Evolutionary conservation across 2,329 filamentous ascomycete genomes (phyloP).

Genomic region (Penicillium sp.): DNA sequence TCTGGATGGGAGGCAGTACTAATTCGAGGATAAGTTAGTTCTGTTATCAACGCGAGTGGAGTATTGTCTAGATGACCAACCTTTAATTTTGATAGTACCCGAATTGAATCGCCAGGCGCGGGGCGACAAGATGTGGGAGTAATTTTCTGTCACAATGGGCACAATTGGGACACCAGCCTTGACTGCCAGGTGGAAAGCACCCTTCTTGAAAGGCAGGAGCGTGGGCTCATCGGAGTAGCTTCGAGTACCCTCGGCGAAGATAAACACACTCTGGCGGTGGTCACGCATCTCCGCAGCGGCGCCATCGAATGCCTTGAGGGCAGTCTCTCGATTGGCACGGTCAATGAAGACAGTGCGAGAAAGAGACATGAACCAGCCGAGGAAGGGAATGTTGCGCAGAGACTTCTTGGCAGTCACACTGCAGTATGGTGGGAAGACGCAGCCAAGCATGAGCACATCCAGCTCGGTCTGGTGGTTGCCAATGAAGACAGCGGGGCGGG

Average conservation of each 20-base stretch:
- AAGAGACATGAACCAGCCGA: slow-evolving; percentile 92
- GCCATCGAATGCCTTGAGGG: slow-evolving; percentile 79
- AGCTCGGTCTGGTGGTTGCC: slow-evolving; percentile 96
- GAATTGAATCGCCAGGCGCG: slow-evolving; percentile 66
- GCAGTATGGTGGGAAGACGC: slow-evolving; percentile 87
- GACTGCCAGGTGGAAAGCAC: slow-evolving; percentile 92
- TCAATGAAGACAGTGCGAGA: slow-evolving; percentile 95
- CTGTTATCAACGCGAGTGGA: neutral
- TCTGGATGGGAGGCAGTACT: slow-evolving; percentile 81
- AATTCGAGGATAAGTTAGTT: slow-evolving; percentile 12
- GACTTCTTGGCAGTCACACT: slow-evolving; percentile 90
- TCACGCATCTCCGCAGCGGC: slow-evolving; percentile 77
- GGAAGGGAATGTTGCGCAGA: slow-evolving; percentile 74
- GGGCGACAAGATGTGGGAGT: slow-evolving; percentile 69
- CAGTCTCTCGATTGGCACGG: slow-evolving; percentile 78
- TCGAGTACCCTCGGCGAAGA: slow-evolving; percentile 77
- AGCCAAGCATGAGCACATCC: slow-evolving; percentile 87
- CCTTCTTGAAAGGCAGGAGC: slow-evolving; percentile 97
- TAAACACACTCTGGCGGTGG: slow-evolving; percentile 62
- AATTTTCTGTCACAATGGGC: slow-evolving; percentile 79
- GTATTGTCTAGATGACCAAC: slow-evolving; percentile 47
- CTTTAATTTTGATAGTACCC: slow-evolving; percentile 73
- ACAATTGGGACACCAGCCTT: slow-evolving; percentile 93
- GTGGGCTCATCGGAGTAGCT: slow-evolving; percentile 81
- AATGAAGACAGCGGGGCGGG: slow-evolving; percentile 83